Evolutionary conservation across 106 monocot genomes (phyloP), one percentile per base, ranked within the genome.

Genomic region (Dendrobium catenatum): DNA sequence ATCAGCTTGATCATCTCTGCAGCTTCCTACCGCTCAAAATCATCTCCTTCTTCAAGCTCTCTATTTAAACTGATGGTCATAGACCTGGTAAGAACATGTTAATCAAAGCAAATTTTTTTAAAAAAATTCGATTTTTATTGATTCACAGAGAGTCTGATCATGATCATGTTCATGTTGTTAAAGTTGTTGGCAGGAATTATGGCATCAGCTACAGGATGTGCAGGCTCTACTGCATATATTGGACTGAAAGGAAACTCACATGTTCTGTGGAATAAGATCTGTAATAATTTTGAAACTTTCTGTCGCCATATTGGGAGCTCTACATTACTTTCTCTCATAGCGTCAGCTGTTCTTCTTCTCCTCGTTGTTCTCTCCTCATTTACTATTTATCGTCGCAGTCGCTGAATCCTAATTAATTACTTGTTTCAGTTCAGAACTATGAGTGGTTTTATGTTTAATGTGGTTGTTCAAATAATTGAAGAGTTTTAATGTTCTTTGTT

Each of bases 181-280:
- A 79, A 89, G 89, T 11, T 89, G 22, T 75, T 89, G 85, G 61
- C 56, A 15, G 86, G 82, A 77, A 51, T 89, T 16, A 80, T 89
- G 84, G 89, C 84, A 0, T 85, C 89, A 47, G 89, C 86, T 5
- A 86, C 89, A 29, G 86, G 89, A 27, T 42, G 84, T 0, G 79
- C 48, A 10, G 89, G 75, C 17, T 27, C 55, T 2, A 78, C 86
- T 8, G 86, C 86, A 5, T 89, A 89, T 78, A 40, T 89, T 4
- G 89, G 89, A 27, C 41, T 89, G 77, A 86, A 80, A 47, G 89
- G 89, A 5, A 82, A 87, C 82, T 82, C 79, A 4, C 82, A 89
- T 43, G 86, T 82, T n/a, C 13, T 22, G 9, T 89, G 89, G 86
- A 78, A 61, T 43, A 86, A 89, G 55, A 83, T 89, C 10, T 89